A percentile compares a stretch with the other conserved stretches of the same genome.
These are phyloP conservation scores for Ceratocystis albifundus DNA, from an alignment of 2,329 filamentous ascomycete genomes.

Conservation along the genomic window DNA sequence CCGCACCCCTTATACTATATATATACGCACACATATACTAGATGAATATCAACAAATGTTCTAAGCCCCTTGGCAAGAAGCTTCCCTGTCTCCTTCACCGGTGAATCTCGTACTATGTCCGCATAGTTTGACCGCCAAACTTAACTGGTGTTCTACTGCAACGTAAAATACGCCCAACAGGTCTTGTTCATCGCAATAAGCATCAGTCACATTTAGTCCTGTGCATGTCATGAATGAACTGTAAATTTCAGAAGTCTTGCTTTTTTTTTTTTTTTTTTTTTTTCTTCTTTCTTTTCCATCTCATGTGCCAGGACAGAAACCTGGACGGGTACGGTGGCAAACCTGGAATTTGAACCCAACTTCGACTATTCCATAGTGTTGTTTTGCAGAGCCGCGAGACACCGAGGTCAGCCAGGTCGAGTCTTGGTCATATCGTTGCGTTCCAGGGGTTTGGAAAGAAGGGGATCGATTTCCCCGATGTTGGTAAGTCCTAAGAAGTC, in stretches of 20 bases:
- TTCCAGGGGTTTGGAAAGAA: constrained; percentile 81
- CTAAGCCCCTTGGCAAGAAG: too few relatives aligned
- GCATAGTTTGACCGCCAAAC: too few relatives aligned
- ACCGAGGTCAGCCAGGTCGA: constrained; percentile 41
- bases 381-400: not conserved
- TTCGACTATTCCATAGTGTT: not conserved
- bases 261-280: not conserved
- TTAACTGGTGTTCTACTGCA: too few relatives aligned
- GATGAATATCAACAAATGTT: too few relatives aligned
- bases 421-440: constrained; percentile 90
- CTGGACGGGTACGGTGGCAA: not conserved
- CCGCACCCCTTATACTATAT: not conserved
- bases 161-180: too few relatives aligned
- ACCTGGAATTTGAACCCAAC: not conserved
- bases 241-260: not conserved
- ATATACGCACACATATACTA: not conserved
- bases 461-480: constrained; percentile 90
- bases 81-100: not conserved
- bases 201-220: too few relatives aligned
- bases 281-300: not conserved
- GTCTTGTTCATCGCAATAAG: too few relatives aligned
- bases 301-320: not conserved
- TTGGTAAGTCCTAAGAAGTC: constrained; percentile 92
- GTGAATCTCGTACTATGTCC: too few relatives aligned
- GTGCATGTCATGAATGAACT: not conserved